Evolutionary conservation across 2,329 filamentous ascomycete genomes (phyloP).

Genomic region (Ceratocystiopsis brevicomis): DNA sequence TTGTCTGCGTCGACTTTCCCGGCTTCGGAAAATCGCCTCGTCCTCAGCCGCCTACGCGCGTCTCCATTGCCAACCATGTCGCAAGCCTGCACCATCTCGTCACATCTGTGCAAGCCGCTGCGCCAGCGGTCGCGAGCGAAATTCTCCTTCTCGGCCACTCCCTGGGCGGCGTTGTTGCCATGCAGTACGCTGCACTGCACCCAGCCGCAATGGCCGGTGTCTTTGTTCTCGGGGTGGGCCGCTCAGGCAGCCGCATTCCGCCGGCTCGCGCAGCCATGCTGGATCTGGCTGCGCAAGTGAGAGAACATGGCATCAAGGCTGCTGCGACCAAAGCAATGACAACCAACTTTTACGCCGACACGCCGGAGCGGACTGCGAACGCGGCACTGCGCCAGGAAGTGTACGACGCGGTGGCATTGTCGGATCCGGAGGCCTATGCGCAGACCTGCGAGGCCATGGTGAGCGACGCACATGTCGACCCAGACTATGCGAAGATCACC

Average conservation of each 20-base stretch:
- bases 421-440: conserved; percentile 16
- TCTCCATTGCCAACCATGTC: conserved; percentile 13
- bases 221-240: conserved; percentile 15
- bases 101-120: conserved; percentile 6
- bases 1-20: conserved; percentile 13
- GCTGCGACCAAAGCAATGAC: conserved; percentile 13
- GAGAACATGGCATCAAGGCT: conserved; percentile 12
- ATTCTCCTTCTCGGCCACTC: conserved; percentile 17
- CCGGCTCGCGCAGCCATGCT: conserved; percentile 15
- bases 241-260: conserved; percentile 14
- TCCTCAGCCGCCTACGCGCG: conserved; percentile 1
- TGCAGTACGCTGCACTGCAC: conserved; percentile 16
- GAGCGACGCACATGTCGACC: conserved; percentile 14
- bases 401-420: conserved; percentile 14
- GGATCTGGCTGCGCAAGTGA: conserved; percentile 12
- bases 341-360: conserved; percentile 14
- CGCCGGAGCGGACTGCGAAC: conserved; percentile 6
- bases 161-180: conserved; percentile 17
- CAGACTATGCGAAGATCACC: conserved; percentile 14
- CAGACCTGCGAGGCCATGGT: conserved; percentile 15
- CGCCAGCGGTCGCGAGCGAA: not conserved
- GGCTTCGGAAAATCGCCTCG: conserved; percentile 13
- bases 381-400: conserved; percentile 9
- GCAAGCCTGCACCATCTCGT: conserved; percentile 13
- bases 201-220: conserved; percentile 13